phyloP scores from a whole-genome alignment of 192 early-diverging fungal genomes.

The Coemansia nantahalensis region DNA sequence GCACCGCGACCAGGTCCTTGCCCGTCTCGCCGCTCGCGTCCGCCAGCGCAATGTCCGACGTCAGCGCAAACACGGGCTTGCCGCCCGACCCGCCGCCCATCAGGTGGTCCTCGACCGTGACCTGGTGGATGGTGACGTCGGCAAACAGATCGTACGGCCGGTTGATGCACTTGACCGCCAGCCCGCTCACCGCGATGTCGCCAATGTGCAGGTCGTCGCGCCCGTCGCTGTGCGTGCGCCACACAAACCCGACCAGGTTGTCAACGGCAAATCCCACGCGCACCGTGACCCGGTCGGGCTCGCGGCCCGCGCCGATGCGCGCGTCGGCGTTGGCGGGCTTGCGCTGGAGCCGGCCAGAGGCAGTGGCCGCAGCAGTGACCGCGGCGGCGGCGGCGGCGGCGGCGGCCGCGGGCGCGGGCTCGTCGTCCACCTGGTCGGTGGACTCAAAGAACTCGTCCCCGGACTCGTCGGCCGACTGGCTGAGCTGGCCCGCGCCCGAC shows the following conservation, averaged over 20 bases:
- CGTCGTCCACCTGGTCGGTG: slow-evolving; percentile 18
- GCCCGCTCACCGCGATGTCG: slow-evolving; percentile 60
- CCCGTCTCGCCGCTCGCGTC: slow-evolving; percentile 46
- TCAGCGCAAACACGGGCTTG: slow-evolving; percentile 40
- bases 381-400: too few relatives aligned
- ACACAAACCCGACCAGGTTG: slow-evolving; percentile 50
- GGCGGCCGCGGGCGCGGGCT: neutral
- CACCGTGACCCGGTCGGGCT: slow-evolving; percentile 40
- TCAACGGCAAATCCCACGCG: slow-evolving; percentile 50
- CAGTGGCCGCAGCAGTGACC: too few relatives aligned
- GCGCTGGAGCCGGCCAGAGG: slow-evolving; percentile 32
- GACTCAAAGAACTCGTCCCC: slow-evolving; percentile 52
- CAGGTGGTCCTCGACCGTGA: slow-evolving; percentile 71
- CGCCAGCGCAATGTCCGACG: slow-evolving; percentile 51
- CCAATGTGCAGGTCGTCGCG: slow-evolving; percentile 49
- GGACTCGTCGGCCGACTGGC: slow-evolving; percentile 9
- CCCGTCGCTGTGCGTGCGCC: slow-evolving; percentile 44
- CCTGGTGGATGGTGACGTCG: slow-evolving; percentile 70
- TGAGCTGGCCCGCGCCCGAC: slow-evolving; percentile 1
- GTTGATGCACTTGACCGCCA: slow-evolving; percentile 67
- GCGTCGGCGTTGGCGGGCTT: slow-evolving; percentile 18
- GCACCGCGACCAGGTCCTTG: slow-evolving; percentile 70
- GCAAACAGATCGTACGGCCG: slow-evolving; percentile 66
- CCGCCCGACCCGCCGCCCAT: slow-evolving; percentile 7
- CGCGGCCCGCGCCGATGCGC: slow-evolving; percentile 30